A percentile compares a stretch with the other conserved stretches of the same genome.
phyloP scores from a whole-genome alignment of 371 early-diverging fungal species.

The Batrachochytrium dendrobatidis region DNA sequence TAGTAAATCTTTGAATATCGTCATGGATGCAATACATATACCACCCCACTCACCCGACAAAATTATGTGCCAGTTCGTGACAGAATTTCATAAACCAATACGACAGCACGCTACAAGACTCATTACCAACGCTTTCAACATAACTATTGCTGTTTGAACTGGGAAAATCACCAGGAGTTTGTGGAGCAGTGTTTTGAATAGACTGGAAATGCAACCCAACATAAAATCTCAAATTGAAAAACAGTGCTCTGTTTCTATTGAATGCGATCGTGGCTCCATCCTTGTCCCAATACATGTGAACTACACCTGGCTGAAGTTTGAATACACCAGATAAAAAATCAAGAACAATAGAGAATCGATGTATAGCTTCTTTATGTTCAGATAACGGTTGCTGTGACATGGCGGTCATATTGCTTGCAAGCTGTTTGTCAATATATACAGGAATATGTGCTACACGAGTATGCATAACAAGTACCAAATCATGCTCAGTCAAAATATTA shows the following conservation, averaged over 20 bases:
- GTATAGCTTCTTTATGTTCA: not conserved
- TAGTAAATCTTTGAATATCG: too few species aligned
- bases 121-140: conserved; percentile 16
- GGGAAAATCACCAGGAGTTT: too few species aligned
- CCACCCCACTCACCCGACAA: too few species aligned
- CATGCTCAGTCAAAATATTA: conserved; percentile 20
- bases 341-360: conserved; percentile 51
- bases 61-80: conserved; percentile 87
- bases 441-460: conserved; percentile 16
- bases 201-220: conserved; percentile 52
- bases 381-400: too few species aligned
- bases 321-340: conserved; percentile 57
- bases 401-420: conserved; percentile 1
- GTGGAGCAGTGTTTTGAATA: too few species aligned
- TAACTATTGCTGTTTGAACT: not conserved
- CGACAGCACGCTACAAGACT: conserved; percentile 53
- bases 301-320: conserved; percentile 39
- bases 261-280: conserved; percentile 71
- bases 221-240: conserved; percentile 79
- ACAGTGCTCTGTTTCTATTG: conserved; percentile 67
- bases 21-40: too few species aligned
- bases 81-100: conserved; percentile 86
- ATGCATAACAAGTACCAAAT: conserved; percentile 14
- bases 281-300: conserved; percentile 73
- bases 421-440: conserved; percentile 24